Base-by-base conservation (phyloP, 2,329 filamentous ascomycete species). In the Alternaria sp. region DNA sequence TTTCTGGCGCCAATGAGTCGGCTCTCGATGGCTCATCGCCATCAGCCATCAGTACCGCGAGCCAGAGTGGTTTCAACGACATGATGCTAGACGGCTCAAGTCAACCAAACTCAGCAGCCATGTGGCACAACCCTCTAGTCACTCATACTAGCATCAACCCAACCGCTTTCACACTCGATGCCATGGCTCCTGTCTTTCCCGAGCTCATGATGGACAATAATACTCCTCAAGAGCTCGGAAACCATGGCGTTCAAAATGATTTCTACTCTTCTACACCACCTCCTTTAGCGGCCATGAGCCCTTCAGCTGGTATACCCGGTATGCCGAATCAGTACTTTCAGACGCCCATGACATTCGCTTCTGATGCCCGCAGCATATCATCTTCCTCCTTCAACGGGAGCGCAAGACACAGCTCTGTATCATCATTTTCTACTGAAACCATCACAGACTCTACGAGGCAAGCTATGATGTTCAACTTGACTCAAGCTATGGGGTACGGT, bases 11-110 rank as follows among this genome's bases (percentile, higher is more conserved):
- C 56, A 91, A 90, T 71, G 93, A 97, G 69, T 90, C 89, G 66
- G 93, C 92, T 28, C 87, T 97, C 54, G 94, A 97, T 71, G 93
- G 91, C 60, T 98, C 95, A 11, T 98, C 95, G 14, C 95, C 95
- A 16, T 98, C 95, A 8, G 93, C 93, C 47, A 94, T 98, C 78
- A 98, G 94, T 81, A 96, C 92, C 43, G 92, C 92, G 60, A 98
- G 94, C 79, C 94, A 96, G 74, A 94, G 91, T 76, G 92, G 90
- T 51, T 91, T 94, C 78, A 96, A 92, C 79, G 95, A 98, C 76
- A 88, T 93, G 61, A 93, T 97, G 90, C 84, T 95, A 59, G 93
- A 97, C 78, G 92, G 92, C 30, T 82, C 80, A 28, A 79, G 79
- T 22, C 76, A 79, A 56, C 72, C 74, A 30, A 75, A 75, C 26